Conservation (phyloP, 208 protist genomes). For the Leishmania martiniquensis region DNA sequence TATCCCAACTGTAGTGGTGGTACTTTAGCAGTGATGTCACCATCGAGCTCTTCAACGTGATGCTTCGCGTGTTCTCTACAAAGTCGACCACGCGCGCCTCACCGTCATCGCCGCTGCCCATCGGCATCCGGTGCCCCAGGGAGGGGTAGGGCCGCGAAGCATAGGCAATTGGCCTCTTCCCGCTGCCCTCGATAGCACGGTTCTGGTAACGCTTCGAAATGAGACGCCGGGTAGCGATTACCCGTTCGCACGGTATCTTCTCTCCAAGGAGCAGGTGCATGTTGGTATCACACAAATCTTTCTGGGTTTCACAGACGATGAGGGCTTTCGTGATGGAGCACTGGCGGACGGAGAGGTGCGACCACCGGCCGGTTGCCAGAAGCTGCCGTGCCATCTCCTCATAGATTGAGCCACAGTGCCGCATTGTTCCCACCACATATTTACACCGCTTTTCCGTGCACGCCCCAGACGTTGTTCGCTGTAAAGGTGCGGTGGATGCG, state of each 20-base stretch:
- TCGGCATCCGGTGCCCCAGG: conserved; percentile 42
- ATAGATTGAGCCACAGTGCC: conserved; percentile 73
- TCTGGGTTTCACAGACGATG: conserved; percentile 30
- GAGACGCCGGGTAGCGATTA: conserved; percentile 56
- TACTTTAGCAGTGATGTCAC: conserved; percentile 74
- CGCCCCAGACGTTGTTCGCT: conserved; percentile 9
- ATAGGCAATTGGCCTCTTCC: conserved; percentile 4
- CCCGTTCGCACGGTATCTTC: conserved; percentile 61
- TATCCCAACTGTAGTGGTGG: conserved; percentile 57
- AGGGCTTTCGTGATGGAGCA: conserved; percentile 42
- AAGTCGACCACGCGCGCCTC: conserved; percentile 63
- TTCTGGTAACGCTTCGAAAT: conserved; percentile 40
- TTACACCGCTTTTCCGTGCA: conserved; percentile 30
- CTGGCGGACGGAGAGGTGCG: conserved; percentile 34
- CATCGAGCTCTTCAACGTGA: conserved; percentile 85
- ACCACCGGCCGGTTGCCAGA: conserved; percentile 54
- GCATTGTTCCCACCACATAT: conserved; percentile 66
- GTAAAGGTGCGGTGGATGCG: conserved; percentile 13
- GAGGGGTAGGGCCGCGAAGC: neutral
- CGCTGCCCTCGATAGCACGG: conserved; percentile 2
- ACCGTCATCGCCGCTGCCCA: conserved; percentile 56
- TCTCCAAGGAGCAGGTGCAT: conserved; percentile 73
- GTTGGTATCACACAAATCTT: conserved; percentile 39
- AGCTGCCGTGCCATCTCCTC: conserved; percentile 77
- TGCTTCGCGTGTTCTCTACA: conserved; percentile 67